Conservation (phyloP, 1,284 basidiomycete species). For the Mycena sp. region DNA sequence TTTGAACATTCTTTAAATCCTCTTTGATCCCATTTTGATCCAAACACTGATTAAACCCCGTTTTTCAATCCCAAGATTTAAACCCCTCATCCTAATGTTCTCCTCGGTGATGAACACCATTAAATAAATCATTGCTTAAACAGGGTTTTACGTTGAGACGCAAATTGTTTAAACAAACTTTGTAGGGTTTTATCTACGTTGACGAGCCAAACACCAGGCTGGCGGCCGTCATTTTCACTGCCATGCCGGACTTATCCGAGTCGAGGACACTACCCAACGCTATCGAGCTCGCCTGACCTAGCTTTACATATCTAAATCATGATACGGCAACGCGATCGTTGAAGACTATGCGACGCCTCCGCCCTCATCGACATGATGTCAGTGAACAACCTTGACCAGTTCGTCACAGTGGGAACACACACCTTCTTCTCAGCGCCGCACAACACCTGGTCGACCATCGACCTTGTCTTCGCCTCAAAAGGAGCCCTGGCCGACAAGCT, state of each 20-base stretch:
- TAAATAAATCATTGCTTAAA: too few relatives aligned
- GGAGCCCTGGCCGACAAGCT: slow-evolving; percentile 26
- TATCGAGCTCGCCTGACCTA: slow-evolving; percentile 7
- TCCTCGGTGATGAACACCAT: too few relatives aligned
- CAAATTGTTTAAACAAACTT: too few relatives aligned
- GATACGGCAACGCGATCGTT: too few relatives aligned
- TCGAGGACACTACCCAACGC: slow-evolving; percentile 5
- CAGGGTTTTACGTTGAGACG: too few relatives aligned
- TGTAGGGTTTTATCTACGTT: too few relatives aligned
- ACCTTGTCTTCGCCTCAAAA: slow-evolving; percentile 43
- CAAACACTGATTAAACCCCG: too few relatives aligned
- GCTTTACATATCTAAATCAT: too few relatives aligned
- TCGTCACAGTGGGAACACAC: slow-evolving; percentile 40
- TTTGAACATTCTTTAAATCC: too few relatives aligned
- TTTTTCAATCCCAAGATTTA: too few relatives aligned
- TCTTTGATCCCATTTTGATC: too few relatives aligned
- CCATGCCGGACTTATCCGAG: slow-evolving; percentile 8
- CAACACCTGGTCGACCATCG: slow-evolving; percentile 36
- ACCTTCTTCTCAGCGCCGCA: slow-evolving; percentile 32
- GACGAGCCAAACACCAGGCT: slow-evolving; percentile 3
- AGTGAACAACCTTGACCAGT: slow-evolving; percentile 37
- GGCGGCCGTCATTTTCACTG: slow-evolving; percentile 9
- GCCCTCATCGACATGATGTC: slow-evolving; percentile 35
- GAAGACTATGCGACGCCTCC: slow-evolving; percentile 3
- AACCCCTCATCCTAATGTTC: too few relatives aligned